Percentiles rank a stretch among this genome's conserved stretches.
These are phyloP conservation scores for Fusarium protoensiforme DNA, from an alignment of 2,329 filamentous ascomycete species.

Conservation along the genomic window DNA sequence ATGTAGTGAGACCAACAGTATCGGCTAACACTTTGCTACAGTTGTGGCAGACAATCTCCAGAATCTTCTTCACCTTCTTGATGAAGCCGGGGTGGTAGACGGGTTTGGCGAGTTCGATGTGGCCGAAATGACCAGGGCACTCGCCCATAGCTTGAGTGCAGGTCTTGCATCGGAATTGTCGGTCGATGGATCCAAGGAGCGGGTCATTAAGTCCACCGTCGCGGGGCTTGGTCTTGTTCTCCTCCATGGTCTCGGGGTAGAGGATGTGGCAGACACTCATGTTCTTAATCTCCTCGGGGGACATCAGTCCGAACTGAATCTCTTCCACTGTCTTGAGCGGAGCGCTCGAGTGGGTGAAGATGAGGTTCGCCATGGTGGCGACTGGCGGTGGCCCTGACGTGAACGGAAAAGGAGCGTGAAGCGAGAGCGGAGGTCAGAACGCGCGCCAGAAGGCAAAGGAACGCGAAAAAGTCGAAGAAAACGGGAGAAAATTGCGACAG, in stretches of 20 bases:
- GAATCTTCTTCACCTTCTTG: constrained; percentile 98
- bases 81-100: constrained; percentile 97
- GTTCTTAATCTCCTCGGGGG: constrained; percentile 98
- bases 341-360: constrained; percentile 91
- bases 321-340: constrained; percentile 98
- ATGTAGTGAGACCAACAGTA: constrained; percentile 84
- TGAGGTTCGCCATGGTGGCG: constrained; percentile 87
- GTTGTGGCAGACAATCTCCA: constrained; percentile 99
- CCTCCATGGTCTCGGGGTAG: constrained; percentile 99
- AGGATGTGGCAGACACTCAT: constrained; percentile 97
- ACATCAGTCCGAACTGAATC: constrained; percentile 98
- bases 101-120: constrained; percentile 96
- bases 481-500: constrained; percentile 33
- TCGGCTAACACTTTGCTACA: constrained; percentile 98
- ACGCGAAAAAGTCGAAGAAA: constrained; percentile 42
- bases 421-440: constrained; percentile 37
- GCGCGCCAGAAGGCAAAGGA: constrained; percentile 38
- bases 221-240: constrained; percentile 89
- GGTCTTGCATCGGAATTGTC: constrained; percentile 94
- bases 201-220: constrained; percentile 95
- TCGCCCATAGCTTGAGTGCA: constrained; percentile 96
- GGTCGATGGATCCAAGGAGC: constrained; percentile 94
- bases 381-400: constrained; percentile 46
- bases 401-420: constrained; percentile 41
- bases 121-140: constrained; percentile 97